phyloP scores from a whole-genome alignment of 768 basidiomycete genomes.

The Russula sp. region DNA sequence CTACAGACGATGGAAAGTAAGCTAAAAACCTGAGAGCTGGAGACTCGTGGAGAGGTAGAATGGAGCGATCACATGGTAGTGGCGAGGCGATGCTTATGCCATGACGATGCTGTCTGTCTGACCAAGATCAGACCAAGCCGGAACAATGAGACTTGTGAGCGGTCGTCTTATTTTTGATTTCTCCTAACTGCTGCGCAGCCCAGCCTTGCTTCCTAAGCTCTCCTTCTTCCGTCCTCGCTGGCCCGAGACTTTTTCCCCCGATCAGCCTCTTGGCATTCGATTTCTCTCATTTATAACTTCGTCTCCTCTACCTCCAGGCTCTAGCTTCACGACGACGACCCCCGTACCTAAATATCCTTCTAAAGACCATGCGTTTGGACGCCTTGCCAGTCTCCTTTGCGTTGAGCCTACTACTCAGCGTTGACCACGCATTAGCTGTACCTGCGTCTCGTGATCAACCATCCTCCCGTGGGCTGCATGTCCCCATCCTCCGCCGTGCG shows the following conservation, averaged over 20 bases:
- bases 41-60: too few species aligned
- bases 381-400: not conserved
- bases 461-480: slow-evolving; percentile 14
- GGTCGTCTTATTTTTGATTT: not conserved
- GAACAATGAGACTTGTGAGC: not conserved
- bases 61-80: too few species aligned
- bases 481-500: slow-evolving; percentile 26
- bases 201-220: not conserved
- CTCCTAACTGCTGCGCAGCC: not conserved
- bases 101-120: not conserved
- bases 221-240: not conserved
- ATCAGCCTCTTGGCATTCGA: not conserved
- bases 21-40: too few species aligned
- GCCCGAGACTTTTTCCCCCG: not conserved
- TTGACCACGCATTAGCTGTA: slow-evolving; percentile 23
- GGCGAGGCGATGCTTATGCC: too few species aligned
- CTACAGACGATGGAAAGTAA: not conserved
- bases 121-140: not conserved
- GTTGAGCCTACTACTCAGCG: slow-evolving; percentile 2
- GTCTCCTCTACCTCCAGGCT: not conserved
- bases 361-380: slow-evolving; percentile 1
- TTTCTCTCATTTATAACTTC: not conserved
- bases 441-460: slow-evolving; percentile 12
- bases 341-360: too few species aligned
- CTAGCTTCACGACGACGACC: not conserved